phyloP scores from a whole-genome alignment of 805 yeast species.

The Pichia paraexigua region DNA sequence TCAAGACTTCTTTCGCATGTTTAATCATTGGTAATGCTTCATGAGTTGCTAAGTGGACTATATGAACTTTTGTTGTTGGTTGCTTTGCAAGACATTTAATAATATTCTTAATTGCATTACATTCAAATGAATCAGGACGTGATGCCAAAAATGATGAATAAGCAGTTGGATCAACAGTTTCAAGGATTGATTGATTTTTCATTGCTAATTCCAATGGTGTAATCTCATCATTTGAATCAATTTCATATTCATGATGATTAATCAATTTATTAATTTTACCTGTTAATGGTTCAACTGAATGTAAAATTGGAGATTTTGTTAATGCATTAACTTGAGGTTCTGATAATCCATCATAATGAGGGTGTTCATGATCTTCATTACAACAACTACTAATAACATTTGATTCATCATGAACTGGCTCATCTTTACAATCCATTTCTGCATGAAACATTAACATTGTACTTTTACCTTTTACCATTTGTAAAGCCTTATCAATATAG shows the following conservation, averaged over 20 bases:
- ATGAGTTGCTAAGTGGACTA: conserved; percentile 84
- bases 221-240: conserved; percentile 23
- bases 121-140: conserved; percentile 83
- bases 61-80: conserved; percentile 67
- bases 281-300: conserved; percentile 51
- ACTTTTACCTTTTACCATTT: conserved; percentile 47
- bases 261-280: conserved; percentile 36
- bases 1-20: conserved; percentile 46
- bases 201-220: conserved; percentile 21
- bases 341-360: conserved; percentile 25
- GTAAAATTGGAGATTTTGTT: conserved; percentile 46
- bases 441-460: conserved; percentile 91
- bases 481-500: conserved; percentile 63
- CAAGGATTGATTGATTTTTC: conserved; percentile 24
- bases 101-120: conserved; percentile 71
- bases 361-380: conserved; percentile 16
- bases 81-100: conserved; percentile 50
- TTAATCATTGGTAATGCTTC: conserved; percentile 70
- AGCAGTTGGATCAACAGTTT: conserved; percentile 46
- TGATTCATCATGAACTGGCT: conserved; percentile 28
- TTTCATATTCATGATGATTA: conserved; percentile 18
- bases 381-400: conserved; percentile 23
- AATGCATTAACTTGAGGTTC: conserved; percentile 45
- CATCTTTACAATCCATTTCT: conserved; percentile 47
- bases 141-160: conserved; percentile 73